These are phyloP conservation scores for Juglanconis oblonga DNA, from an alignment of 2,329 filamentous ascomycete species.

Conservation along the genomic window DNA sequence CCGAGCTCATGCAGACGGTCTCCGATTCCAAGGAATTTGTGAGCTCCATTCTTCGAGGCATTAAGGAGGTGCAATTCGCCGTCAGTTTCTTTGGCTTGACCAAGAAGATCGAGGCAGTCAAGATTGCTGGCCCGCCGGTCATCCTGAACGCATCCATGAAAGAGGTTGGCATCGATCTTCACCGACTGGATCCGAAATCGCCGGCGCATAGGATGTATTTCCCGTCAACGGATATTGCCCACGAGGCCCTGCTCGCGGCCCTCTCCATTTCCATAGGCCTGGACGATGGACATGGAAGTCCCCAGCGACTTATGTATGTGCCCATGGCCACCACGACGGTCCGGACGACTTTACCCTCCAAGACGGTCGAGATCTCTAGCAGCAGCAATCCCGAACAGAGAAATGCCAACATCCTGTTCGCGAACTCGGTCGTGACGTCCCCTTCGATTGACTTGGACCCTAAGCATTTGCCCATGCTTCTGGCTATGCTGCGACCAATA, in stretches of 20 bases:
- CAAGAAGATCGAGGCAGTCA: constrained; percentile 69
- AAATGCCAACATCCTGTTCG: constrained; percentile 94
- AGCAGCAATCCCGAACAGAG: constrained; percentile 74
- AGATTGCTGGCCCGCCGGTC: constrained; percentile 66
- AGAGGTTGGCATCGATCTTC: constrained; percentile 88
- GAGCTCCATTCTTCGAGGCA: constrained; percentile 82
- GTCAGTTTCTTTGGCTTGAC: constrained; percentile 87
- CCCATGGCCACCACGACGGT: constrained; percentile 97
- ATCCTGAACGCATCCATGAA: constrained; percentile 91
- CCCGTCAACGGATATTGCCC: constrained; percentile 84
- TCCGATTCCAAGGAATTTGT: constrained; percentile 92
- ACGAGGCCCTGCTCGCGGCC: constrained; percentile 88
- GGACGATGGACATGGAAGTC: constrained; percentile 82
- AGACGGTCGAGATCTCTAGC: constrained; percentile 78
- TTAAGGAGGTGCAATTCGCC: constrained; percentile 95
- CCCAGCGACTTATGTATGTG: constrained; percentile 85
- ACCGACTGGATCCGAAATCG: constrained; percentile 86
- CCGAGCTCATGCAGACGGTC: constrained; percentile 74
- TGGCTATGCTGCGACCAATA: constrained; percentile 68
- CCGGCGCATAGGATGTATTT: constrained; percentile 99
- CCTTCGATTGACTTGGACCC: constrained; percentile 92
- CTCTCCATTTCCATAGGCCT: constrained; percentile 89
- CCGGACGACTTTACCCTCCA: constrained; percentile 90
- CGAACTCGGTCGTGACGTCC: constrained; percentile 93
- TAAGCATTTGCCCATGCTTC: constrained; percentile 80